Evolutionary conservation across 2,329 filamentous ascomycete genomes (phyloP).

Genomic region (Phyllosticta citrichinensis): DNA sequence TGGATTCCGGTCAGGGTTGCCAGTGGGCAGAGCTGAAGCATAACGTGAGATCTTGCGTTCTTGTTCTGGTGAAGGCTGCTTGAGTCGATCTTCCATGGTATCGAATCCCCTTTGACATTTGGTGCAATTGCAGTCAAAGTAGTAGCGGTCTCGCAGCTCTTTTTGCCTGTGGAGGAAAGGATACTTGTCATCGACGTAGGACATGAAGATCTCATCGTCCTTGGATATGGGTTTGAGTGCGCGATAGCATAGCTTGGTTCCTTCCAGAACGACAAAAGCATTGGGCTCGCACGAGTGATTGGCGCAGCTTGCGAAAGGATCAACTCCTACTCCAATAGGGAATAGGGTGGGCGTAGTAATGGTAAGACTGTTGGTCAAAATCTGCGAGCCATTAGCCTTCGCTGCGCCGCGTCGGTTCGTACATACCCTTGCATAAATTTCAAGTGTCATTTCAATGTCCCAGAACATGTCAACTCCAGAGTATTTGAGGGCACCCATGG

Average conservation of each 20-base stretch:
- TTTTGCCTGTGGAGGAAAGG: slow-evolving; percentile 40
- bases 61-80: background rate
- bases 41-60: background rate
- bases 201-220: slow-evolving; percentile 50
- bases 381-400: slow-evolving; percentile 21
- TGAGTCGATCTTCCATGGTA: slow-evolving; percentile 9
- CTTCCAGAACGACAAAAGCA: slow-evolving; percentile 47
- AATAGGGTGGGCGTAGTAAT: slow-evolving; percentile 47
- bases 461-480: slow-evolving; percentile 34
- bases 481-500: slow-evolving; percentile 45
- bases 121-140: slow-evolving; percentile 47
- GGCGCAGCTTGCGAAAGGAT: slow-evolving; percentile 43
- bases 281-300: slow-evolving; percentile 57
- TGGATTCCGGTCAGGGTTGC: too few relatives aligned
- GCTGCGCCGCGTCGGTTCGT: background rate
- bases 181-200: slow-evolving; percentile 50
- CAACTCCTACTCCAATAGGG: slow-evolving; percentile 48
- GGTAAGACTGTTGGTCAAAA: slow-evolving; percentile 50
- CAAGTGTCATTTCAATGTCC: slow-evolving; percentile 15
- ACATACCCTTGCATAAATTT: slow-evolving; percentile 37
- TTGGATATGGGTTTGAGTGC: slow-evolving; percentile 43
- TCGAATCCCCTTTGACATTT: slow-evolving; percentile 31
- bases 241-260: slow-evolving; percentile 39
- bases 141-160: slow-evolving; percentile 46
- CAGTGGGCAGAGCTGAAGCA: too few relatives aligned